phyloP scores from a whole-genome alignment of 768 basidiomycete species.

The Amanita pseudoporphyria region DNA sequence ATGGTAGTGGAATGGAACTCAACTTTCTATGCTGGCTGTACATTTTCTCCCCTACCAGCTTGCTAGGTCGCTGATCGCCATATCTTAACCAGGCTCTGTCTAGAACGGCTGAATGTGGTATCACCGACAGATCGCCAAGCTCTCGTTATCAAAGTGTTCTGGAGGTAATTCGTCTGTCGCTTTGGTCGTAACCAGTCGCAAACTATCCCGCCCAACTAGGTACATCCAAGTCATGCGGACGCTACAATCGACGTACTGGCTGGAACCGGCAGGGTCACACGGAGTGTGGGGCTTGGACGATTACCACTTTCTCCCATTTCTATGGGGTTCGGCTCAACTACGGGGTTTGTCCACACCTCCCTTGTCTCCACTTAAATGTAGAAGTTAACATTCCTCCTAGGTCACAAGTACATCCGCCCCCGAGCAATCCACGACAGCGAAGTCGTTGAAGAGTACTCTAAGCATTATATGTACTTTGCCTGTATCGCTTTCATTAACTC shows the following conservation, averaged over 20 bases:
- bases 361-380: not conserved
- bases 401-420: conserved; percentile 84
- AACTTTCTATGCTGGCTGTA: conserved; percentile 97
- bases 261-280: conserved; percentile 98
- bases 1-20: conserved; percentile 99
- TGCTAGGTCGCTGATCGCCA: not conserved
- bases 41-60: conserved; percentile 19
- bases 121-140: conserved; percentile 56
- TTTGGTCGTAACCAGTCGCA: not conserved
- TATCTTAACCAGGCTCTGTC: conserved; percentile 53
- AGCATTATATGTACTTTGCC: conserved; percentile 94
- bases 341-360: conserved; percentile 28
- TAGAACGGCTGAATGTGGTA: conserved; percentile 62
- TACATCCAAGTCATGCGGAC: conserved; percentile 77
- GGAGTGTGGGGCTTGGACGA: conserved; percentile 98
- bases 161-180: conserved; percentile 47
- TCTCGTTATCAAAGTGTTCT: conserved; percentile 80
- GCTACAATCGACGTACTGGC: conserved; percentile 92
- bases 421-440: conserved; percentile 90
- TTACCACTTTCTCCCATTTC: conserved; percentile 91
- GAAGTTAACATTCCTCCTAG: conserved; percentile 24
- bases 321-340: conserved; percentile 80
- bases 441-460: conserved; percentile 84
- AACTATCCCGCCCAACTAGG: conserved; percentile 31
- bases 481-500: conserved; percentile 96